Evolutionary conservation across 2,329 filamentous ascomycete genomes (phyloP).

Genomic region (Aspergillus brasiliensis): DNA sequence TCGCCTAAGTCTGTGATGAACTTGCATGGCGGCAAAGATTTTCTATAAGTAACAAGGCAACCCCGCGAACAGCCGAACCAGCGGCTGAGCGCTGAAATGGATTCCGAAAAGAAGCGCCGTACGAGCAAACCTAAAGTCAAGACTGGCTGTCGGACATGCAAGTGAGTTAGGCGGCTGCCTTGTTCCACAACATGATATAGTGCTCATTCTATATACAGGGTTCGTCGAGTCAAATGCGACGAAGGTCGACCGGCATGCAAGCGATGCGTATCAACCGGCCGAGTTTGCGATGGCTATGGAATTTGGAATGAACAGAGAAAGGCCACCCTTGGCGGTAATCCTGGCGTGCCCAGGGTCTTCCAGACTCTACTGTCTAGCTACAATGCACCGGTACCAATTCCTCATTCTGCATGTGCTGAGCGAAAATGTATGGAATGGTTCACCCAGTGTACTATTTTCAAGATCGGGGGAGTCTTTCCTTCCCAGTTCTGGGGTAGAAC

Average conservation of each 20-base stretch:
- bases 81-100: neutral
- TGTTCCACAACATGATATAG: neutral
- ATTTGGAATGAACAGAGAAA: conserved; percentile 44
- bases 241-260: conserved; percentile 8
- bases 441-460: conserved; percentile 24
- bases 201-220: neutral
- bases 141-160: conserved; percentile 13
- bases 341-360: neutral
- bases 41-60: neutral
- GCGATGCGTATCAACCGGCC: conserved; percentile 10
- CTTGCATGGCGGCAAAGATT: neutral
- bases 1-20: neutral
- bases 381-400: neutral
- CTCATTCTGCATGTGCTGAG: conserved; percentile 21
- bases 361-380: neutral
- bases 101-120: neutral
- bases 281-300: conserved; percentile 42
- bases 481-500: conserved; percentile 44
- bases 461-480: conserved; percentile 40
- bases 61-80: neutral
- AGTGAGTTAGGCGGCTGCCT: neutral
- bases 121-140: conserved; percentile 3
- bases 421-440: conserved; percentile 33
- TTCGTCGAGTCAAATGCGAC: conserved; percentile 14
- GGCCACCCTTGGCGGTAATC: conserved; percentile 15